Evolutionary conservation across 768 basidiomycete species (phyloP), one percentile per base, ranked within the genome.

Genomic region (Boletales sp.): DNA sequence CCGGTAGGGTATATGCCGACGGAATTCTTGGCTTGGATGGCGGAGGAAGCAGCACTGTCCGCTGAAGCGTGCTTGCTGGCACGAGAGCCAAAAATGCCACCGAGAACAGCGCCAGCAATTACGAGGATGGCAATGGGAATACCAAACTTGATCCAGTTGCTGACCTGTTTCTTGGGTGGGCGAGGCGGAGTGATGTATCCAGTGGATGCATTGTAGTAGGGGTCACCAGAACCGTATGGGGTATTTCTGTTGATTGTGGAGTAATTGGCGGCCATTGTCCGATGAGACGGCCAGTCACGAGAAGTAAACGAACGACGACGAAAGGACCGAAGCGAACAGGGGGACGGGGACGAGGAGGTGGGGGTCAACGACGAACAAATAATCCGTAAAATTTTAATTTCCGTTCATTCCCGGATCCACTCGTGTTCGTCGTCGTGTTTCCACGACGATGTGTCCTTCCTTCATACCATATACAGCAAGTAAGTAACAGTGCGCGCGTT

Each of bases 141-240:
- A 56, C 86, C 89, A 47, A 86, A 72, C 69, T 86, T 89, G 56
- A 90, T 70, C 88, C 86, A 92, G 49, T 77, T 81, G 71, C 81
- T 87, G 45, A 67, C 63, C 37, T 76, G 70, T 56, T 75, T 82
- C 76, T 79, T 84, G 42, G 56, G 58, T 35, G 73, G 64, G 51
- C 60, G 53, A 12, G 57, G 54, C 0, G 85, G 84, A 25, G 80
- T 72, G 58, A 87, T 79, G 57, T 76, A 87, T 46, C 86, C 87
- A 3, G 86, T 77, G 33, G 87, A 87, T 62, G 80, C 77, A 53
- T 74, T 76, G 68, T 86, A 84, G 71, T 82, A 82, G 8, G 84
- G 83, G 64, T 86, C 81, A 45, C 83, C 81, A 40, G 84, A 80
- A 51, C 75, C 78, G 61, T 78, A 82, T 11, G 81, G 80, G 3